Base-by-base conservation (phyloP, 495 filamentous ascomycete species). In the Lindgomyces ingoldianus region DNA sequence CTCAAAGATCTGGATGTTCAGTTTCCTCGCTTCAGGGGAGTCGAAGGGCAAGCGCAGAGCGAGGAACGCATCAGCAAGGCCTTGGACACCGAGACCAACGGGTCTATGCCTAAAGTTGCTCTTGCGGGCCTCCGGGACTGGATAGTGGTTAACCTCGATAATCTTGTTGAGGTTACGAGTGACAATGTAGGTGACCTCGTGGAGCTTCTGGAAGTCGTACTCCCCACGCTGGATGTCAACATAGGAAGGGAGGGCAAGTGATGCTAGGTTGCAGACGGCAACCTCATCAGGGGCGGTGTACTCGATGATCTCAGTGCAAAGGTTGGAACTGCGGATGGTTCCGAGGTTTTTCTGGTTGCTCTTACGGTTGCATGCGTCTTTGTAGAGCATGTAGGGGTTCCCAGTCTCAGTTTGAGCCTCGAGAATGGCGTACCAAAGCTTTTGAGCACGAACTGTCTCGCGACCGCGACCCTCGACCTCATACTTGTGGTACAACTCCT, bases 341-440 rank as follows among this genome's bases (percentile, higher is more conserved):
- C 94, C 94, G 29, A 98, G 83, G 74, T 98, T 98, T 88, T 98
- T 96, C 78, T 98, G 94, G 85, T 98, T 98, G 83, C 92, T 96
- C 86, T 98, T 98, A 70, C 86, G 85, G 83, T 98, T 98, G 83
- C 90, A 93, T 68, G 89, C 85, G 77, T 98, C 94, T 82, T 98
- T 98, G 87, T 98, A 98, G 57, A 96, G 86, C 90, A 98, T 98
- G 81, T 95, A 98, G 47, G 94, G 94, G 79, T 96, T 96, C 60
- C 94, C 94, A 42, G 94, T 98, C 85, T 98, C 94, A 29, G 92
- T 96, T 80, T 98, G 94, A 60, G 95, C 88, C 77, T 98, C 94
- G 42, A 98, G 84, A 64, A 98, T 96, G 56, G 91, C 89, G 75
- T 96, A 96, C 94, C 94, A 98, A 50, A 98, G 89, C 82, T 98